Conservation (phyloP, 108 stramenopile genomes). For the Skeletonema potamos region DNA sequence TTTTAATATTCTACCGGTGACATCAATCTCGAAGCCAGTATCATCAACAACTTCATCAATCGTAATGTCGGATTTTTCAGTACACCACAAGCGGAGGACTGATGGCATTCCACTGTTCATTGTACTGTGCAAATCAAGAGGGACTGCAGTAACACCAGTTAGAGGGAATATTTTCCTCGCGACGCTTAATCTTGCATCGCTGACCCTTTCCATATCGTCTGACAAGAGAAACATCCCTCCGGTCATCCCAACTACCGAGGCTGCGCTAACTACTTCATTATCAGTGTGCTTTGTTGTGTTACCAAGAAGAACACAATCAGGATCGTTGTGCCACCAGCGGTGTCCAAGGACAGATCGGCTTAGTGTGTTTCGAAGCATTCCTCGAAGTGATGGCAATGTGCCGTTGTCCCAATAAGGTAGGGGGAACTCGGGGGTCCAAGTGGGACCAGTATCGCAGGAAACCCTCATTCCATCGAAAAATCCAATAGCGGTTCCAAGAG, state of each 20-base stretch:
- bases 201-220: conserved; percentile 86
- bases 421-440: conserved; percentile 87
- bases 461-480: conserved; percentile 89
- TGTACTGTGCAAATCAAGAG: conserved; percentile 84
- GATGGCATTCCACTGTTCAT: conserved; percentile 72
- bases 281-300: conserved; percentile 82
- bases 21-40: neutral
- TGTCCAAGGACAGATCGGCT: conserved; percentile 80
- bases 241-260: conserved; percentile 89
- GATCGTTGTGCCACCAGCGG: conserved; percentile 95
- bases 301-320: conserved; percentile 90
- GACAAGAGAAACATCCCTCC: conserved; percentile 90
- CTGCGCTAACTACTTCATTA: conserved; percentile 84
- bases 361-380: conserved; percentile 90
- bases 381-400: conserved; percentile 88
- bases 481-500: conserved; percentile 78
- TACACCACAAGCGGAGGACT: conserved; percentile 78
- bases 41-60: neutral
- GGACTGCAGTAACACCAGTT: conserved; percentile 75
- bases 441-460: conserved; percentile 90
- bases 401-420: conserved; percentile 87
- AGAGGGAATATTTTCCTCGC: conserved; percentile 81
- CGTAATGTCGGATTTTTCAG: conserved; percentile 59
- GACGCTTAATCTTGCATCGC: conserved; percentile 57
- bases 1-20: conserved; percentile 12